These are phyloP conservation scores for Perkinsus chesapeaki DNA, from an alignment of 169 alveolate species.

Conservation along the genomic window DNA sequence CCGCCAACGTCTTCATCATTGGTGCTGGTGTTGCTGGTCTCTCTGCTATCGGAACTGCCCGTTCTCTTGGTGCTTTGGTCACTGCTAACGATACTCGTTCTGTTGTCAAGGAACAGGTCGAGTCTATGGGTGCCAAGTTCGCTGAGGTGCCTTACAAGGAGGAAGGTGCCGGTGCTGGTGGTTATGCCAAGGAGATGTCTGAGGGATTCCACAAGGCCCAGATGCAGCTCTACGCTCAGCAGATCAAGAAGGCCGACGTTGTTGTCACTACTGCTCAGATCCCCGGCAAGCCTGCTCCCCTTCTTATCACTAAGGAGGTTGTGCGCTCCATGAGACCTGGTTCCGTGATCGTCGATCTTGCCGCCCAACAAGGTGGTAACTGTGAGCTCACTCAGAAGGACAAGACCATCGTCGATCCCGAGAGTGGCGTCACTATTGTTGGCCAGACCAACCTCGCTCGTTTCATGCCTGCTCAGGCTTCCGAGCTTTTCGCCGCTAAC, in stretches of 20 bases:
- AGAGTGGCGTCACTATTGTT: conserved; percentile 71
- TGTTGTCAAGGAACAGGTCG: conserved; percentile 75
- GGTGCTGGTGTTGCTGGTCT: conserved; percentile 96
- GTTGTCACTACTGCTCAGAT: conserved; percentile 75
- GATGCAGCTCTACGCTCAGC: conserved; percentile 52
- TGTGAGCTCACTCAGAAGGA: conserved; percentile 58
- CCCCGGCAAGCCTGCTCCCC: conserved; percentile 81
- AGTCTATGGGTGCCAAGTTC: conserved; percentile 59
- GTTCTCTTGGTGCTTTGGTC: conserved; percentile 75
- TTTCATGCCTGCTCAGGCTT: conserved; percentile 69
- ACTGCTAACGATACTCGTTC: conserved; percentile 74
- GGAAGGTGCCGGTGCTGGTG: conserved; percentile 56
- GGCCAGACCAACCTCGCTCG: conserved; percentile 79
- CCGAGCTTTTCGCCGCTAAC: conserved; percentile 71
- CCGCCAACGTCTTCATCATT: conserved; percentile 83
- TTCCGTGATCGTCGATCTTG: conserved; percentile 78
- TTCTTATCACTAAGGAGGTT: conserved; percentile 61
- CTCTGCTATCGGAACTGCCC: conserved; percentile 85
- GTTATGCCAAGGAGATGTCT: conserved; percentile 52
- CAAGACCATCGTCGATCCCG: conserved; percentile 43
- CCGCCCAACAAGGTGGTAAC: conserved; percentile 86
- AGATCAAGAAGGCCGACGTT: conserved; percentile 68
- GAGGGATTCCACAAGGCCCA: conserved; percentile 51
- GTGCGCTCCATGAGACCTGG: conserved; percentile 73
- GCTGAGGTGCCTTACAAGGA: conserved; percentile 31